Base-by-base conservation (phyloP, 768 basidiomycete genomes). In the Collybiopsis confluens region DNA sequence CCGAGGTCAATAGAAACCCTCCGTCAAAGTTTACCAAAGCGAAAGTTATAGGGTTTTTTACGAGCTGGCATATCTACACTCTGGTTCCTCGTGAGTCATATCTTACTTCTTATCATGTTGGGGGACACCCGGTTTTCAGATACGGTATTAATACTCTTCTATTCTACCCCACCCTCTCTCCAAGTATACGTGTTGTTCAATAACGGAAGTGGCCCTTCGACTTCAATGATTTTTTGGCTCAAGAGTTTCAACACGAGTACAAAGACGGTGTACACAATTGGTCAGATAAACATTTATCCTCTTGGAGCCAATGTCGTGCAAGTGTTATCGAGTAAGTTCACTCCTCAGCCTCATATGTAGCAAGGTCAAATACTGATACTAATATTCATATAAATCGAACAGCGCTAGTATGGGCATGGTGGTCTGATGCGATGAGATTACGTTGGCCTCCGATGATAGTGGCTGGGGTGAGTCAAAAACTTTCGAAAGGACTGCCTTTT, bases 141-240 rank as follows among this genome's bases (percentile, higher is more conserved):
- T n/a, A n/a, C n/a, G 41, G 8, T 5, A 42, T n/a, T 42, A 8
- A 5, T 23, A 5, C 16, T n/a, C 40, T 18, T 42, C 5, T 5
- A n/a, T 42, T 42, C 5, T 7, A 42, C 8, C 23, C n/a, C 5
- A 16, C 23, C 7, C n/a, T n/a, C 33, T 24, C 16, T 16, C 26
- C 7, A 2, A 42, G 40, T 42, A 16, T 40, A 42, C n/a, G 16
- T 51, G 23, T 16, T 70, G 67, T 72, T 72, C 57, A 69, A 69
- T 61, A 73, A 72, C 42, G 70, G 69, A 10, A 53, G 54, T 11
- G 66, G 66, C 2, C 65, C 68, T 2, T 13, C 52, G 8, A 62
- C 61, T 4, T 68, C 69, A 4, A 72, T 72, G 71, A 70, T 70
- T 24, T 72, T 71, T 62, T 73, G 72, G 71, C 61, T 73, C 33